Evolutionary conservation across 805 yeast genomes (phyloP), one percentile per base, ranked within the genome.

Genomic region (Cyberlindnera bimundalis): DNA sequence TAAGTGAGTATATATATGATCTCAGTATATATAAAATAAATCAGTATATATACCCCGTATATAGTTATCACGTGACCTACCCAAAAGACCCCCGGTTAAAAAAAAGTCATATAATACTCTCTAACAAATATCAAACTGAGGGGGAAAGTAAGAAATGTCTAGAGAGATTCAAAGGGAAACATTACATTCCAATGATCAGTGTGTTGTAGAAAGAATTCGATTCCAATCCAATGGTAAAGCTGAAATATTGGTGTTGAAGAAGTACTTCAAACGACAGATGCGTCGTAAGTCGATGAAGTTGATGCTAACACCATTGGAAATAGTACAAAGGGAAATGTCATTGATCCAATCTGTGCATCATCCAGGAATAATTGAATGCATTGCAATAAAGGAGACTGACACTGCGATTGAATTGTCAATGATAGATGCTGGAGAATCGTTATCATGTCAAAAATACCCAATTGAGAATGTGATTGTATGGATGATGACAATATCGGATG

Each of bases 401-500:
- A 32, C 38, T 7, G 34, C 34, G 3, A 17, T 43, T 11, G 41
- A 32, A 15, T 24, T 39, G 6, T 14, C 16, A 4, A 42, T 46
- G 50, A 38, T 21, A 11, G 47, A 46, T 31, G 46, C 25, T 12
- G 50, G 50, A 0, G 39, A 28, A 1, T 11, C 43, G 4, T 29
- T 46, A 1, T 7, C 5, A 13, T 21, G 37, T 17, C 26, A 12
- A 23, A 34, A 27, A 20, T 46, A 42, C 30, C 45, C 47, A 4
- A 12, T 29, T 4, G 35, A 28, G 11, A 14, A 29, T 5, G 37
- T 46, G 5, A 15, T 23, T 2, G 4, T 8, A 3, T 46, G 50
- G 50, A 7, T 37, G n/a, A 16, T 8, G 14, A 21, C 27, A 5
- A 23, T 46, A 9, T 17, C 40, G 2, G 17, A 15, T 9, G 37